Conservation (phyloP, 179 eudicot species). For the Nepenthes alata region DNA sequence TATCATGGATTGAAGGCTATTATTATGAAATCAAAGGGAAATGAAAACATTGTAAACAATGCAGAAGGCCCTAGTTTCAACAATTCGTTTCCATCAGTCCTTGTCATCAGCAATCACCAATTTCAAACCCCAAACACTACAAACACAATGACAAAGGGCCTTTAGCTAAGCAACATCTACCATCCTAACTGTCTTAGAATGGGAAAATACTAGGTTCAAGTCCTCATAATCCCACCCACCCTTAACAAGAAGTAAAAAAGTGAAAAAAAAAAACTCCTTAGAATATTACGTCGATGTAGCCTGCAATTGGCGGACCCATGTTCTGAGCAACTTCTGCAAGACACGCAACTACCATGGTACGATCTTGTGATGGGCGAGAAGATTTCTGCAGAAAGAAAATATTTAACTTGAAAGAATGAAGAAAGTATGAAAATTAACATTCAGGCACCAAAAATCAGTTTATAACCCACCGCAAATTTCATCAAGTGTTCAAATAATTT, state of each 20-base stretch:
- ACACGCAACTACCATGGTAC: constrained; percentile 92
- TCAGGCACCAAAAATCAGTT: neutral
- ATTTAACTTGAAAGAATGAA: constrained; percentile 3
- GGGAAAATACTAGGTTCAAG: neutral
- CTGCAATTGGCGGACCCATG: constrained; percentile 90
- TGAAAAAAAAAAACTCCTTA: neutral
- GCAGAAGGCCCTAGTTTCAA: no score
- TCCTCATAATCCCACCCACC: neutral
- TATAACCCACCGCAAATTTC: constrained; percentile 74
- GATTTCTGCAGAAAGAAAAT: constrained; percentile 55
- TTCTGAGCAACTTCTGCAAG: constrained; percentile 99
- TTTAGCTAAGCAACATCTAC: neutral
- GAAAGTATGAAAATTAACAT: neutral
- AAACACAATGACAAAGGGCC: neutral
- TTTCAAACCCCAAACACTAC: no score
- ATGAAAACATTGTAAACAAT: no score
- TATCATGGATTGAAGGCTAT: no score
- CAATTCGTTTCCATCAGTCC: neutral
- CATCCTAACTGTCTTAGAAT: neutral
- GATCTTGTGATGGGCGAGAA: constrained; percentile 80
- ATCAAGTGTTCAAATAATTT: constrained; percentile 65
- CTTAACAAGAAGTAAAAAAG: neutral
- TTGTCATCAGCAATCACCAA: no score
- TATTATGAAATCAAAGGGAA: no score
- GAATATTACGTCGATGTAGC: constrained; percentile 67